Evolutionary conservation across 371 early-diverging fungal genomes (phyloP), one percentile per base, ranked within the genome.

Genomic region (Zychaea mexicana): DNA sequence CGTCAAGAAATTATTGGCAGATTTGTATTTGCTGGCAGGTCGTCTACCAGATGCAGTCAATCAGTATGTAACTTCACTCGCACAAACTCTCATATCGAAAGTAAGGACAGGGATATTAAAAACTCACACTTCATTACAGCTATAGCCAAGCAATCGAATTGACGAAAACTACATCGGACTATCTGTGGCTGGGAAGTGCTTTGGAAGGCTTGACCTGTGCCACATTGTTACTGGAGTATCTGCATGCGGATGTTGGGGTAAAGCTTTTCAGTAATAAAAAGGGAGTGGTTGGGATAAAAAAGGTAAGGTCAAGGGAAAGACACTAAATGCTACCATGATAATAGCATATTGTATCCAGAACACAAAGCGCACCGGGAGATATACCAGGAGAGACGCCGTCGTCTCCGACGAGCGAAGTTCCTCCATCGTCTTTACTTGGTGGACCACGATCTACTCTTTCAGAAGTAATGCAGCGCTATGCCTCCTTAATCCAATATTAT

Each of bases 1-100:
- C 33, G 87, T 88, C 24, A 85, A 87, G 61, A 95, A 95, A 62
- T 65, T 95, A 21, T 68, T 92, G 22, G 92, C 86, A 1, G 95
- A 95, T 72, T 71, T 94, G 52, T 91, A 87, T 69, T 60, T 95
- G 47, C 70, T 95, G 71, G 88, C 92, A 24, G 95, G 95, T 24
- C 72, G 90, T 45, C 62, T 91, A 31, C 92, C 92, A 2, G 85
- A 88, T 64, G 94, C 95, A 9, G 84, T 92, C 8, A 66, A 69
- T 21, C 82, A 81, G 88, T 89, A 81, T 65, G 65, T 38, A 2
- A 8, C 19, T 27, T 57, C 9, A 60, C n/a, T n/a, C n/a, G n/a
- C n/a, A n/a, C n/a, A n/a, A n/a, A n/a, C n/a, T n/a, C n/a, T n/a
- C n/a, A n/a, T n/a, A n/a, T n/a, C n/a, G n/a, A n/a, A n/a, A n/a